These are phyloP conservation scores for Malassezia globosa DNA, from an alignment of 1,284 basidiomycete genomes.

Conservation along the genomic window DNA sequence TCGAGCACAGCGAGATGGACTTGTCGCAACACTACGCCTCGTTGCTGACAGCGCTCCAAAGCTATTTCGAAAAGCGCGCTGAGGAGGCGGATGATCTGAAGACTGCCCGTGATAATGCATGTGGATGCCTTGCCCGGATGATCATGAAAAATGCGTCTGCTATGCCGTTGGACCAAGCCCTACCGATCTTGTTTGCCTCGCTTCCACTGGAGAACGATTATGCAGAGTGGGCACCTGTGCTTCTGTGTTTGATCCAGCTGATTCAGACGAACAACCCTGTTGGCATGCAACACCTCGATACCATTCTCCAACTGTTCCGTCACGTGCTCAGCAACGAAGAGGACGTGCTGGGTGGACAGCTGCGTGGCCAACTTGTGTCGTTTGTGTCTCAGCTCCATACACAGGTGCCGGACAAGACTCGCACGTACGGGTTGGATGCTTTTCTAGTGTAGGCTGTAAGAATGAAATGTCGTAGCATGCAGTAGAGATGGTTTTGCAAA, in stretches of 20 bases:
- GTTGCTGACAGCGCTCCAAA: slow-evolving; percentile 68
- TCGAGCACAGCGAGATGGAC: slow-evolving; percentile 76
- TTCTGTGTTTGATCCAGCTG: slow-evolving; percentile 77
- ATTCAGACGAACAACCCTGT: slow-evolving; percentile 63
- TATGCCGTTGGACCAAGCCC: slow-evolving; percentile 73
- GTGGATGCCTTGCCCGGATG: slow-evolving; percentile 79
- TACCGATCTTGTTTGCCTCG: slow-evolving; percentile 69
- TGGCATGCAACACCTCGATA: slow-evolving; percentile 65
- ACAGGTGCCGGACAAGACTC: slow-evolving; percentile 63
- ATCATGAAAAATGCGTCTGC: slow-evolving; percentile 70
- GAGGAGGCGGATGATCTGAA: slow-evolving; percentile 57
- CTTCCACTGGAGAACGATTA: slow-evolving; percentile 79
- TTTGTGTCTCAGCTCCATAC: slow-evolving; percentile 65
- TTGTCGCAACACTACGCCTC: slow-evolving; percentile 70
- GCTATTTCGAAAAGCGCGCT: slow-evolving; percentile 60
- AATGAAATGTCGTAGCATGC: no score
- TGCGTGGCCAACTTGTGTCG: slow-evolving; percentile 50
- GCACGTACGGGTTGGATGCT: slow-evolving; percentile 58
- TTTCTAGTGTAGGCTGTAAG: slow-evolving; percentile 40
- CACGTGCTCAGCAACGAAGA: slow-evolving; percentile 58
- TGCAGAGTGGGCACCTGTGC: slow-evolving; percentile 60
- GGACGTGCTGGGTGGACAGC: slow-evolving; percentile 47
- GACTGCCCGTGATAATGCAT: slow-evolving; percentile 90
- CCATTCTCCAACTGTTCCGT: slow-evolving; percentile 68
- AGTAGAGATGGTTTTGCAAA: no score